A percentile compares a stretch with the other conserved stretches of the same genome.
phyloP scores from a whole-genome alignment of 495 filamentous ascomycete genomes.

The Penicillium malachiteum region DNA sequence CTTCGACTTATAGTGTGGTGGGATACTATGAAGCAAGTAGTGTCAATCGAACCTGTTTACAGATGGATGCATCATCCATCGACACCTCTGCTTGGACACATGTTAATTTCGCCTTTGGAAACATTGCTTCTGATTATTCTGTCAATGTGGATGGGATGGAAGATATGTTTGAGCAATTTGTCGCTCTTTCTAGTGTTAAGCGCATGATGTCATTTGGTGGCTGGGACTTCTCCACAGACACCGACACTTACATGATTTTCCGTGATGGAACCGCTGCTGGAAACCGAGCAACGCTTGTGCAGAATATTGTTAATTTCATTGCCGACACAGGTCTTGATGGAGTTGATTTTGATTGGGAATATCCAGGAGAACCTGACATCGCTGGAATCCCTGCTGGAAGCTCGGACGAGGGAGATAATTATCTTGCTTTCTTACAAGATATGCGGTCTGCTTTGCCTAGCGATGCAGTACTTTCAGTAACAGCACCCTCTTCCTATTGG shows the following conservation, averaged over 20 bases:
- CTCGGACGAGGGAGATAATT: constrained; percentile 29
- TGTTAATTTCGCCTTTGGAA: constrained; percentile 15
- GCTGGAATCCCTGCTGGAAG: constrained; percentile 31
- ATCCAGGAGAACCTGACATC: constrained; percentile 42
- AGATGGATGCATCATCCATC: constrained; percentile 5
- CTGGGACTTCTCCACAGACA: constrained; percentile 24
- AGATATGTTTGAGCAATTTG: background rate
- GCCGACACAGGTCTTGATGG: constrained; percentile 24
- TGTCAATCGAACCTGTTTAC: constrained; percentile 13
- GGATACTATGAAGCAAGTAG: constrained; percentile 20
- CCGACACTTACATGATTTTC: constrained; percentile 29
- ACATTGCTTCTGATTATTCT: constrained; percentile 1
- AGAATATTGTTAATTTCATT: constrained; percentile 31
- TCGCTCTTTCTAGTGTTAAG: constrained; percentile 18
- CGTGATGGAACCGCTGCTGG: constrained; percentile 25
- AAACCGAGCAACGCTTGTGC: constrained; percentile 22
- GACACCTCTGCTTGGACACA: constrained; percentile 20
- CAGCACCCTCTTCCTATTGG: constrained; percentile 29
- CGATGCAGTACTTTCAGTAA: constrained; percentile 15
- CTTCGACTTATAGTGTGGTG: background rate
- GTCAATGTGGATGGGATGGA: background rate
- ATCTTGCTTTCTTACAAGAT: constrained; percentile 23
- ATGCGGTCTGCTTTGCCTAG: constrained; percentile 4
- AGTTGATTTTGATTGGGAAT: constrained; percentile 27
- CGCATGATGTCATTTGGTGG: constrained; percentile 47